A percentile compares a stretch with the other conserved stretches of the same genome.
Conservation (phyloP, 2,329 filamentous ascomycete genomes). For the Ascomycota sp. region DNA sequence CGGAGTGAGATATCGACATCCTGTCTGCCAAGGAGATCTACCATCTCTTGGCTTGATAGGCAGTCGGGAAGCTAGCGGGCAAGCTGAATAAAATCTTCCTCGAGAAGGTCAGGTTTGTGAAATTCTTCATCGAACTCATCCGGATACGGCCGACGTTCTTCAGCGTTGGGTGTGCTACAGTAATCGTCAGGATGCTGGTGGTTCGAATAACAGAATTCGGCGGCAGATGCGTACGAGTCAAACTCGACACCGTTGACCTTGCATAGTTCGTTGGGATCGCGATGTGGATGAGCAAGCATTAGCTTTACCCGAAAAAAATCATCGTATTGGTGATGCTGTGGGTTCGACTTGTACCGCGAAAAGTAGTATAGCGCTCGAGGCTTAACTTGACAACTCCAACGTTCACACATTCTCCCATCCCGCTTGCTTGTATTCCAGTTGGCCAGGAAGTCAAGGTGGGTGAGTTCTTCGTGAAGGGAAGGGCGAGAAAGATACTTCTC, state of each 20-base stretch:
- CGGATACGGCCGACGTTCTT: background rate
- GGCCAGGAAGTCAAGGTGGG: no score
- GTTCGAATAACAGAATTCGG: background rate
- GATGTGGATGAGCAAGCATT: no score
- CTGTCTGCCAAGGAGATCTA: background rate
- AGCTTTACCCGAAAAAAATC: no score
- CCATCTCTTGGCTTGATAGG: background rate
- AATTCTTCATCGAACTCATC: background rate
- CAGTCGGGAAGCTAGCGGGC: background rate
- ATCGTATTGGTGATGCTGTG: no score
- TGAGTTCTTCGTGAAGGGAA: no score
- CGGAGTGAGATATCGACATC: background rate
- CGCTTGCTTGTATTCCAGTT: no score
- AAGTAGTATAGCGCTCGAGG: no score
- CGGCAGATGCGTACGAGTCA: background rate
- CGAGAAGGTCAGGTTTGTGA: background rate
- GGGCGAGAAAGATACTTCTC: no score
- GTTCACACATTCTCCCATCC: no score
- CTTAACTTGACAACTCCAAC: no score
- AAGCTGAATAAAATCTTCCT: background rate
- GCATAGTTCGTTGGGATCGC: no score
- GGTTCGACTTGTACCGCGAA: no score
- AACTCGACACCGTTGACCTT: background rate
- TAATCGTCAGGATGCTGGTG: background rate
- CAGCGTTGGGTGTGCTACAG: background rate